These are phyloP conservation scores for Fallopia convolvulus DNA, from an alignment of 148 eudicot genomes.

Conservation along the genomic window DNA sequence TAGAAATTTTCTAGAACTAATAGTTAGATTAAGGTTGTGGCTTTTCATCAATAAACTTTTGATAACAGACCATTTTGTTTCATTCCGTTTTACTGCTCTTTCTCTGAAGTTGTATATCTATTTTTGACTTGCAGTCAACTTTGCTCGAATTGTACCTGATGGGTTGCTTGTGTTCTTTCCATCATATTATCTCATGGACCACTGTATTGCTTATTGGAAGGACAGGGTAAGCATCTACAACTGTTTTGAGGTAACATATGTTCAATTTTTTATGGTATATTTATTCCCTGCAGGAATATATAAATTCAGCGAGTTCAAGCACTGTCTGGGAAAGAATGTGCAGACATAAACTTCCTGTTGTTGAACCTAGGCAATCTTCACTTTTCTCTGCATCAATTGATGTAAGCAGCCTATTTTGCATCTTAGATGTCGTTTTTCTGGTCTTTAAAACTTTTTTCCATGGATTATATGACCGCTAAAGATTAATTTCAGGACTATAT, in stretches of 20 bases:
- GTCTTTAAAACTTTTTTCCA: background rate
- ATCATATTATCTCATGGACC: constrained; percentile 86
- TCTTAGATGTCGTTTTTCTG: constrained; percentile 1
- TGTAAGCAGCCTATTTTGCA: constrained; percentile 30
- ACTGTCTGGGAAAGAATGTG: constrained; percentile 97
- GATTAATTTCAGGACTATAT: constrained; percentile 60
- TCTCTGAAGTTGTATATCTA: background rate
- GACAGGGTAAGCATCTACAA: constrained; percentile 43
- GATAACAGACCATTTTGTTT: background rate
- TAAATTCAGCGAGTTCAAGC: constrained; percentile 40
- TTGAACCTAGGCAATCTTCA: constrained; percentile 98
- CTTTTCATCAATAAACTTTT: no score
- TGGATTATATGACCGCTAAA: constrained; percentile 1
- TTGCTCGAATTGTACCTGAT: constrained; percentile 93
- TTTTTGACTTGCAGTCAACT: constrained; percentile 53
- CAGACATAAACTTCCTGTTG: constrained; percentile 87
- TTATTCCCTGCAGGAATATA: constrained; percentile 36
- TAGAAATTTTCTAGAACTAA: no score
- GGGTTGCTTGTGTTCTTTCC: constrained; percentile 95
- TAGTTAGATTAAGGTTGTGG: no score
- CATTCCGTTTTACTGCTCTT: background rate
- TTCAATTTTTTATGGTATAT: background rate
- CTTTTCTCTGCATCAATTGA: constrained; percentile 75
- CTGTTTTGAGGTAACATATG: constrained; percentile 10
- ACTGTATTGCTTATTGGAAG: constrained; percentile 79